Conservation (phyloP, 768 basidiomycete species). For the Suillus sp. region DNA sequence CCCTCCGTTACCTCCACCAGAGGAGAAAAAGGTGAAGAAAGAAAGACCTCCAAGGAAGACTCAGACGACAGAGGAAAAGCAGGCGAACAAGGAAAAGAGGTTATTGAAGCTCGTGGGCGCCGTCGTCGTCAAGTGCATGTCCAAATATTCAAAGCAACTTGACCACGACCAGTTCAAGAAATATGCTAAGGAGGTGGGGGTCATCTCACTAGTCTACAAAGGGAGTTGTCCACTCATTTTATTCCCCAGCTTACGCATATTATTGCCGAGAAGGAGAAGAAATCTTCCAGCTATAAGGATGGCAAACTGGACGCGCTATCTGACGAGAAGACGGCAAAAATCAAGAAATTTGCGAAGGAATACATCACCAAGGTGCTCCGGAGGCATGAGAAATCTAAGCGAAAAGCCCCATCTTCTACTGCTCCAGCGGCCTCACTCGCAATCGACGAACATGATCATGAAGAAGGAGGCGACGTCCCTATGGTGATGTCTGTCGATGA, state of each 20-base stretch:
- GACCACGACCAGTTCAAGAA: conserved; percentile 87
- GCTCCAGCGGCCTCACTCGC: conserved; percentile 13
- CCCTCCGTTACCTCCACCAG: conserved; percentile 19
- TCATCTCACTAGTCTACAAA: conserved; percentile 6
- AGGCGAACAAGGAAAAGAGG: conserved; percentile 77
- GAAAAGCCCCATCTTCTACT: conserved; percentile 20
- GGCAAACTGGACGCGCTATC: conserved; percentile 72
- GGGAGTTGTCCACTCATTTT: conserved; percentile 8
- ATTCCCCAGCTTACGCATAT: conserved; percentile 71
- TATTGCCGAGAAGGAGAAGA: conserved; percentile 95
- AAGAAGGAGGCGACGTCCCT: conserved; percentile 28
- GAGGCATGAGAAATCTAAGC: conserved; percentile 56
- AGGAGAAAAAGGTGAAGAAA: conserved; percentile 28
- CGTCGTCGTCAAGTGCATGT: conserved; percentile 92
- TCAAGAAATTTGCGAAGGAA: conserved; percentile 92
- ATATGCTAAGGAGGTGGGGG: conserved; percentile 87
- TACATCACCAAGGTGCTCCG: conserved; percentile 81
- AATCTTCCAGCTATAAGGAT: conserved; percentile 77
- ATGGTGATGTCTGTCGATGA: conserved; percentile 46
- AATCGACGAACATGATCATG: conserved; percentile 18
- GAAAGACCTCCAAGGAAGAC: conserved; percentile 40
- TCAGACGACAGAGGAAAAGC: conserved; percentile 57
- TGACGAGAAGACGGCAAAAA: conserved; percentile 85
- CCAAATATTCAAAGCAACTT: conserved; percentile 78
- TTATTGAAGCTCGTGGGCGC: conserved; percentile 82